Conservation (phyloP, 164 flowering plant species). For the Houttuynia cordata region DNA sequence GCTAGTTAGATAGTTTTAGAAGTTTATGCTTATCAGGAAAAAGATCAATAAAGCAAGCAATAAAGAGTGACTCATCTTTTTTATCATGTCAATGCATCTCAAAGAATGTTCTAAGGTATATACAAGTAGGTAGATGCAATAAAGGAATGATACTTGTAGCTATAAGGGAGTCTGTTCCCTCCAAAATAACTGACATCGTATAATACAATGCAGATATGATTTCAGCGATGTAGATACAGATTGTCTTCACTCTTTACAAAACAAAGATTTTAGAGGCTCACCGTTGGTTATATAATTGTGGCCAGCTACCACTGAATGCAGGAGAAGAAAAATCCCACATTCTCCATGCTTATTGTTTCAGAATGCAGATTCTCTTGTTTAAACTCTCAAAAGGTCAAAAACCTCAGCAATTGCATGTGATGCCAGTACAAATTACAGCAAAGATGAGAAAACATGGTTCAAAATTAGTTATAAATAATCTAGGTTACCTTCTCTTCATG, state of each 20-base stretch:
- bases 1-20: background rate
- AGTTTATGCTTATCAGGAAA: background rate
- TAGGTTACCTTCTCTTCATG: constrained; percentile 63
- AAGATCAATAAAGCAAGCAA: background rate
- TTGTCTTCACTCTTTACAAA: background rate
- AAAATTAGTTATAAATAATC: too few relatives aligned
- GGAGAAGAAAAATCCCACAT: background rate
- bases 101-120: background rate
- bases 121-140: background rate
- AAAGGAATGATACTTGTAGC: background rate
- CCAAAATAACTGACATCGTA: background rate
- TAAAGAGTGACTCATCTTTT: background rate
- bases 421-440: too few relatives aligned
- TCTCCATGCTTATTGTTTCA: background rate
- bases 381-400: background rate
- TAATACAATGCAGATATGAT: background rate
- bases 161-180: background rate
- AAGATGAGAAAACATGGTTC: too few relatives aligned
- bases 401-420: too few relatives aligned
- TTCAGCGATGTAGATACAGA: background rate
- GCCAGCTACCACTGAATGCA: background rate
- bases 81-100: background rate
- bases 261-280: background rate
- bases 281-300: too few relatives aligned
- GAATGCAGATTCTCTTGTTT: background rate